Conservation (phyloP, 2,329 filamentous ascomycete species). For the Microdochium trichocladiopsis region DNA sequence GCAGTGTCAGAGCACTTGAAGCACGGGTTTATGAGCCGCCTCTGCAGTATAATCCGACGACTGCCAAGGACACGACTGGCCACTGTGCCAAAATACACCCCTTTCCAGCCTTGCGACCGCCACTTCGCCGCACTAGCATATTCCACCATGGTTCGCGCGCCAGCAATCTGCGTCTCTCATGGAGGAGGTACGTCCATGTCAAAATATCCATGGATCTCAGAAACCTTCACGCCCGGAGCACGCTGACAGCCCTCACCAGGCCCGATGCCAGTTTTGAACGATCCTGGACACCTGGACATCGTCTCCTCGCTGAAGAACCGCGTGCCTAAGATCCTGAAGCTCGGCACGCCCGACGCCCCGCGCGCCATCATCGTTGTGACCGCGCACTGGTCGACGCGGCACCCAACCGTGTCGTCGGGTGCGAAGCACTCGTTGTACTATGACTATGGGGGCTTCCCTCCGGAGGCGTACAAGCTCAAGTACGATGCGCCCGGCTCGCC, state of each 20-base stretch:
- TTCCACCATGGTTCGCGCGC: background rate
- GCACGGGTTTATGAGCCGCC: too few relatives aligned
- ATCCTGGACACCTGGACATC: constrained; percentile 43
- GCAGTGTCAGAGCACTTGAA: too few relatives aligned
- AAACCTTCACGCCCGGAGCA: background rate
- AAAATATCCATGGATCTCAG: too few relatives aligned
- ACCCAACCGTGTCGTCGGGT: constrained; percentile 47
- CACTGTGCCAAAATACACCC: too few relatives aligned
- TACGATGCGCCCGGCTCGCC: constrained; percentile 51
- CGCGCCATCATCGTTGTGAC: constrained; percentile 59
- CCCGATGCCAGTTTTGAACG: constrained; percentile 50
- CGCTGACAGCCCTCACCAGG: constrained; percentile 17
- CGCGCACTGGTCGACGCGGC: constrained; percentile 53
- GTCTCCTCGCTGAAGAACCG: constrained; percentile 42
- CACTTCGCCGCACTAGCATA: background rate
- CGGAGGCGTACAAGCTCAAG: constrained; percentile 50
- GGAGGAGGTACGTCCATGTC: constrained; percentile 31
- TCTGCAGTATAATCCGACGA: too few relatives aligned
- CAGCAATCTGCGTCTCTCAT: constrained; percentile 36
- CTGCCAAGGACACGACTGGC: too few relatives aligned
- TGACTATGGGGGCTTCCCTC: constrained; percentile 57
- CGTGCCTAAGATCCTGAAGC: constrained; percentile 47
- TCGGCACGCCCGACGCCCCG: constrained; percentile 44
- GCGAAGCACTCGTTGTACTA: constrained; percentile 51
- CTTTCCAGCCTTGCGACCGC: too few relatives aligned